Conservation (phyloP, 1,284 basidiomycete species). For the Polyporus tsugae region DNA sequence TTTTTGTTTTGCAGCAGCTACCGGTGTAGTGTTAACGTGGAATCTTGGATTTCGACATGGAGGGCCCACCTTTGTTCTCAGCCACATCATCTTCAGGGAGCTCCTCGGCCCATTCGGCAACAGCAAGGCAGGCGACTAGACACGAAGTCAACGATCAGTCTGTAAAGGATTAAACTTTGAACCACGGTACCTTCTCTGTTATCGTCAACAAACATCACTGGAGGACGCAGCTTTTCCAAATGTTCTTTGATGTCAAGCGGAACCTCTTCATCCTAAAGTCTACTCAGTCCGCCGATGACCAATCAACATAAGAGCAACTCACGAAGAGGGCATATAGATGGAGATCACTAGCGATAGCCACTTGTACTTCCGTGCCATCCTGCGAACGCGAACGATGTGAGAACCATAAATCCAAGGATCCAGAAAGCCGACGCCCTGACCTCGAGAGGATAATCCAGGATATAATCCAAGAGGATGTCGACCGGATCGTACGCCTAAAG, state of each 20-base stretch:
- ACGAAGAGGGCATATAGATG: conserved; percentile 32
- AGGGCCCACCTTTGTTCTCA: conserved; percentile 5
- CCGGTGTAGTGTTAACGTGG: not conserved
- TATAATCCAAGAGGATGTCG: conserved; percentile 32
- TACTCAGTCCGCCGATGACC: not conserved
- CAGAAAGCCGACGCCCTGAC: conserved; percentile 11
- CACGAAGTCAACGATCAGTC: not conserved
- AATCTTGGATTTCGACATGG: not conserved
- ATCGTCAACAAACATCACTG: conserved; percentile 35
- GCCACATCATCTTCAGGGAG: not conserved
- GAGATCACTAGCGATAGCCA: conserved; percentile 32
- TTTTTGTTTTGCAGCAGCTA: conserved; percentile 3
- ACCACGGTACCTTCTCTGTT: conserved; percentile 26
- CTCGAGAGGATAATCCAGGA: conserved; percentile 26
- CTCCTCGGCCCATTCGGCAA: conserved; percentile 27
- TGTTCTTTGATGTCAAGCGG: conserved; percentile 33
- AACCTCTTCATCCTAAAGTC: conserved; percentile 24
- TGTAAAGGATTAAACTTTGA: not conserved
- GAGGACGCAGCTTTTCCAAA: conserved; percentile 27
- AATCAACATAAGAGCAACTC: not conserved
- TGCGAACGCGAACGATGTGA: not conserved
- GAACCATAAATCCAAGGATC: not conserved
- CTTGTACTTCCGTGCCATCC: conserved; percentile 25
- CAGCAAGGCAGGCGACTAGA: conserved; percentile 30
- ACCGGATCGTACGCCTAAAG: conserved; percentile 33